These are phyloP conservation scores for Pezicula radicicola DNA, from an alignment of 2,329 filamentous ascomycete species.

Conservation along the genomic window DNA sequence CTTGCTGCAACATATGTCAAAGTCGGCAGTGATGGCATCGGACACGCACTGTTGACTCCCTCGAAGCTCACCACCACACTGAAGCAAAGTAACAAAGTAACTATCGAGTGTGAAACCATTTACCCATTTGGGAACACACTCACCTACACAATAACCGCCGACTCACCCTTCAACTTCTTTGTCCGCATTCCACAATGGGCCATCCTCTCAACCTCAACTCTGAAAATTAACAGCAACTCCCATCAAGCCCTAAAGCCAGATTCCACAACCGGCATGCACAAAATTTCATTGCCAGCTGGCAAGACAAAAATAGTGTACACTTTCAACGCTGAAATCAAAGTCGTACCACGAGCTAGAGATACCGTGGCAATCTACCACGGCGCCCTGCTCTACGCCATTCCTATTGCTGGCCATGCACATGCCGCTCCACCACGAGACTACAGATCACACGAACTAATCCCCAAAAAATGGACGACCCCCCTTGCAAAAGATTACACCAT, in stretches of 20 bases:
- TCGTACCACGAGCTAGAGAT: constrained; percentile 25
- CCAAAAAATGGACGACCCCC: constrained; percentile 8
- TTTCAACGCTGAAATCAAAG: constrained; percentile 14
- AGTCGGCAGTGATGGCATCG: constrained; percentile 36
- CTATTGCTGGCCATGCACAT: constrained; percentile 29
- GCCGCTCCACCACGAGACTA: constrained; percentile 18
- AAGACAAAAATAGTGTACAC: constrained; percentile 11
- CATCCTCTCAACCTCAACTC: neutral
- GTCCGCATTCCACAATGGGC: constrained; percentile 22
- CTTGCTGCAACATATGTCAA: constrained; percentile 39
- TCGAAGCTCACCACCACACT: constrained; percentile 32
- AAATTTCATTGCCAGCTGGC: constrained; percentile 5
- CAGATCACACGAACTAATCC: constrained; percentile 24
- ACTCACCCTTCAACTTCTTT: constrained; percentile 20
- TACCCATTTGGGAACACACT: constrained; percentile 35
- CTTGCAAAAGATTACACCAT: constrained; percentile 33
- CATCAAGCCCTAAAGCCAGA: neutral
- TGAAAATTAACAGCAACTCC: constrained; percentile 1
- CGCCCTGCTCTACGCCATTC: constrained; percentile 39
- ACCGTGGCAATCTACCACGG: constrained; percentile 41
- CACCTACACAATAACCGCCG: constrained; percentile 23
- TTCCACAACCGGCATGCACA: constrained; percentile 3
- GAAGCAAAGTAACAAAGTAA: constrained; percentile 28
- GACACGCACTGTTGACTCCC: constrained; percentile 45
- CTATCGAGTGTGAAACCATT: constrained; percentile 39